phyloP scores from a whole-genome alignment of 2,329 filamentous ascomycete species.

The Penicillium sp. region DNA sequence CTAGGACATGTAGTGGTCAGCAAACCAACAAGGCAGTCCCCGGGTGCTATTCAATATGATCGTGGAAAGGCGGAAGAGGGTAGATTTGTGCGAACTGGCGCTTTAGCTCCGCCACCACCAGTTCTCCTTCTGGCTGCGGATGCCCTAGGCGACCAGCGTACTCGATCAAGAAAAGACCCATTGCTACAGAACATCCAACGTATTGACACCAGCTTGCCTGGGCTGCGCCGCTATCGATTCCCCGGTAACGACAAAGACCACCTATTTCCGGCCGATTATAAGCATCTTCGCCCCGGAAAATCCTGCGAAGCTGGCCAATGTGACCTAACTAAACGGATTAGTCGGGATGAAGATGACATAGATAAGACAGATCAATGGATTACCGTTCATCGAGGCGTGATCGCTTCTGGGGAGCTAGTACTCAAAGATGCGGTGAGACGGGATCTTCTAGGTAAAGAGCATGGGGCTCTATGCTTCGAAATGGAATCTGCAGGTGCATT shows the following conservation, averaged over 20 bases:
- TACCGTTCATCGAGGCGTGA: constrained; percentile 18
- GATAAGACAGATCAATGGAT: constrained; percentile 6
- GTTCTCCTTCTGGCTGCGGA: constrained; percentile 17
- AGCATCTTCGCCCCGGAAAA: constrained; percentile 10
- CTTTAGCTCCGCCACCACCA: constrained; percentile 14
- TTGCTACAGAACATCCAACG: constrained; percentile 5
- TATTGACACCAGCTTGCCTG: constrained; percentile 1
- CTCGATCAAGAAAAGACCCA: constrained; percentile 2
- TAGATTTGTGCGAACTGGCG: constrained; percentile 15
- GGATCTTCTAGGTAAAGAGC: background rate
- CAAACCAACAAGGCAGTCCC: constrained; percentile 9
- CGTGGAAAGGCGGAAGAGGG: constrained; percentile 14
- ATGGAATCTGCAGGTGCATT: constrained; percentile 24
- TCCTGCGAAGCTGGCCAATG: constrained; percentile 10
- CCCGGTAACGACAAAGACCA: constrained; percentile 13
- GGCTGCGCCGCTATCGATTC: constrained; percentile 10
- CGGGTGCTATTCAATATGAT: constrained; percentile 18
- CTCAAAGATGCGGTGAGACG: constrained; percentile 15
- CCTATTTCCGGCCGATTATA: constrained; percentile 15
- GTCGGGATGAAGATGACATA: constrained; percentile 4
- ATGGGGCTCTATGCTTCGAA: constrained; percentile 20
- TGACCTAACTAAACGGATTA: constrained; percentile 6
- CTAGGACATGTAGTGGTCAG: constrained; percentile 23
- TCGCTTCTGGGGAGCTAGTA: constrained; percentile 19
- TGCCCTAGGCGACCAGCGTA: constrained; percentile 9